Evolutionary conservation across 1,139 yeast genomes (phyloP), one percentile per base, ranked within the genome.

Genomic region (Nakaseomyces delphensis): DNA sequence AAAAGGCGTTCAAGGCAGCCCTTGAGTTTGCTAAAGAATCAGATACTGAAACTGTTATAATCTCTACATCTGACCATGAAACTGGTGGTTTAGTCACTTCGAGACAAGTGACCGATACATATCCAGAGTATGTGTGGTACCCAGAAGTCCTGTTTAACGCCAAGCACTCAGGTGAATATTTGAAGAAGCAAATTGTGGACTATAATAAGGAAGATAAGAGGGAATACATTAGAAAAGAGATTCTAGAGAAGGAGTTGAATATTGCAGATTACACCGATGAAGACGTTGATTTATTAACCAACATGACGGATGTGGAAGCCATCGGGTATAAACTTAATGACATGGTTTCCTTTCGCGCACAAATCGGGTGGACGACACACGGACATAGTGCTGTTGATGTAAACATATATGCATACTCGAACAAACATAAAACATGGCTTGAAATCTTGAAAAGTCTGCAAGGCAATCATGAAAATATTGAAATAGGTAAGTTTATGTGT

Each of bases 311-410:
- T 37, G 36, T 38, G 13, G 54, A 48, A 30, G 50, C 47, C 24
- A 47, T 55, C 10, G 69, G 70, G 47, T 72, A 71, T 44, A 64
- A 67, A 31, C 53, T 80, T 44, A 73, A 80, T 54, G 68, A 76
- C 44, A 71, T 84, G 73, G 74, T 83, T 6, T 77, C 87, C 1
- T 53, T 63, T 10, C 73, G 93, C 47, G 83, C 95, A 0, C 79
- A 79, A 57, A 75, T 84, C 27, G 93, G 94, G 5, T 86, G 94
- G 94, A 70, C 91, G 7, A 84, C 95, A 0, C 87, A 81, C 53
- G 95, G 94, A 20, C 96, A 86, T 59, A 77, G 91, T 16, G 94
- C 93, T 0, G 95, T 85, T 11, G 95, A 86, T 61, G 95, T 86
- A 27, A 84, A 84, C 55, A 79, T 85, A 41, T 86, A 84, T 59